Percentiles rank a stretch among this genome's conserved stretches.
These are phyloP conservation scores for Pichia phayaonensis DNA, from an alignment of 805 yeast species.

Conservation along the genomic window DNA sequence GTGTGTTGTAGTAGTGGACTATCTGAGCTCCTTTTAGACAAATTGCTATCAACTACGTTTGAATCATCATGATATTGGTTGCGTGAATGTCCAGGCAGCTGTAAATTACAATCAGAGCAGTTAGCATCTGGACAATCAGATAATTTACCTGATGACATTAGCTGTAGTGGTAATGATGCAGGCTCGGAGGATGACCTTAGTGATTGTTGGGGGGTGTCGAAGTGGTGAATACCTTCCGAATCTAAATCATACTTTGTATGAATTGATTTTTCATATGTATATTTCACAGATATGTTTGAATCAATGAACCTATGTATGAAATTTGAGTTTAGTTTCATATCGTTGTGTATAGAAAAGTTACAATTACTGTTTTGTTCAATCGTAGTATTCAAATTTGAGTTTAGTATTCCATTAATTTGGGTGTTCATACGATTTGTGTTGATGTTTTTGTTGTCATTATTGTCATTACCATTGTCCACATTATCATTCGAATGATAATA, in stretches of 20 bases:
- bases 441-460: not conserved
- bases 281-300: not conserved
- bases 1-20: too few relatives aligned
- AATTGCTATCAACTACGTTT: not conserved
- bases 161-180: too few relatives aligned
- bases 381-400: not conserved
- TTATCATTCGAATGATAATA: not conserved
- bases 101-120: too few relatives aligned
- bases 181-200: not conserved
- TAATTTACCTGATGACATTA: too few relatives aligned
- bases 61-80: not conserved
- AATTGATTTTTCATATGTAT: not conserved
- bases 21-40: too few relatives aligned
- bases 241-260: not conserved
- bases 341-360: too few relatives aligned
- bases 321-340: not conserved
- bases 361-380: too few relatives aligned
- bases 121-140: not conserved
- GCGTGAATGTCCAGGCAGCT: too few relatives aligned
- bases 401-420: not conserved
- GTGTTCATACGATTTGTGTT: not conserved
- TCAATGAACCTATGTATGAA: not conserved
- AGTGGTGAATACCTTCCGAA: not conserved
- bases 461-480: not conserved
- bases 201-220: not conserved